Percentiles rank a stretch among this genome's conserved stretches.
Conservation (phyloP, 2,329 filamentous ascomycete genomes). For the Lachnellula subtilissima region DNA sequence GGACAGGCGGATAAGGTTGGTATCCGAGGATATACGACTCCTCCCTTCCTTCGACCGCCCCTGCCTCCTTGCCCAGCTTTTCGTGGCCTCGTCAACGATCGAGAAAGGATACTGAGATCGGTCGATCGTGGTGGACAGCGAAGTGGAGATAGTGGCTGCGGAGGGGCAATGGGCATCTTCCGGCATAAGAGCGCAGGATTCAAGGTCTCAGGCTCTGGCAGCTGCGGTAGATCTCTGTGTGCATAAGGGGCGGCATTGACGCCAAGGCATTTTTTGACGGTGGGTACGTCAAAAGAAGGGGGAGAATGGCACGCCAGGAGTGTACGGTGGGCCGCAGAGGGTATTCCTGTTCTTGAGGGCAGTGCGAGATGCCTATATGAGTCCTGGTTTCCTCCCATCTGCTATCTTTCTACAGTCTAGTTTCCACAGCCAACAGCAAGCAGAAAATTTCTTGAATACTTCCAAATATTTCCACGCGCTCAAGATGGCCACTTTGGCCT, state of each 20-base stretch:
- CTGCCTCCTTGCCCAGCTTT: conserved; percentile 9
- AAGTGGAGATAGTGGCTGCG: conserved; percentile 11
- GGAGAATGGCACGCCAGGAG: conserved; percentile 5
- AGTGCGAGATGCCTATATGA: conserved; percentile 10
- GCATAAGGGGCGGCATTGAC: conserved; percentile 10
- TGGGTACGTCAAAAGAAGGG: conserved; percentile 1
- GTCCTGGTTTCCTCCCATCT: conserved; percentile 3
- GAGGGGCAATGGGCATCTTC: conserved; percentile 11
- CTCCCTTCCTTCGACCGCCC: conserved; percentile 3
- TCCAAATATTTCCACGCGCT: conserved; percentile 14
- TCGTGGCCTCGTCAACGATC: conserved; percentile 2
- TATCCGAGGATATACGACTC: conserved; percentile 12
- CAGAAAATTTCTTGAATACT: conserved; percentile 17
- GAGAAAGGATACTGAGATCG: conserved; percentile 10
- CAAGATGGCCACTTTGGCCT: conserved; percentile 17
- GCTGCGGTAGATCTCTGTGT: conserved; percentile 9
- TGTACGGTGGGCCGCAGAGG: conserved; percentile 6
- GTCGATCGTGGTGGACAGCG: conserved; percentile 15
- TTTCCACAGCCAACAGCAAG: conserved; percentile 12
- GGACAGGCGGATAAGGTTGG: conserved; percentile 7
- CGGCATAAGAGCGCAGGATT: conserved; percentile 16
- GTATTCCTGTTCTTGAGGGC: conserved; percentile 8
- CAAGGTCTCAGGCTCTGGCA: conserved; percentile 10
- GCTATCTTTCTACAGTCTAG: conserved; percentile 8
- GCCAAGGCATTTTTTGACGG: conserved; percentile 11